A percentile compares a stretch with the other conserved stretches of the same genome.
Evolutionary conservation across 768 basidiomycete species (phyloP).

Genomic region (Mycena capillaripes): DNA sequence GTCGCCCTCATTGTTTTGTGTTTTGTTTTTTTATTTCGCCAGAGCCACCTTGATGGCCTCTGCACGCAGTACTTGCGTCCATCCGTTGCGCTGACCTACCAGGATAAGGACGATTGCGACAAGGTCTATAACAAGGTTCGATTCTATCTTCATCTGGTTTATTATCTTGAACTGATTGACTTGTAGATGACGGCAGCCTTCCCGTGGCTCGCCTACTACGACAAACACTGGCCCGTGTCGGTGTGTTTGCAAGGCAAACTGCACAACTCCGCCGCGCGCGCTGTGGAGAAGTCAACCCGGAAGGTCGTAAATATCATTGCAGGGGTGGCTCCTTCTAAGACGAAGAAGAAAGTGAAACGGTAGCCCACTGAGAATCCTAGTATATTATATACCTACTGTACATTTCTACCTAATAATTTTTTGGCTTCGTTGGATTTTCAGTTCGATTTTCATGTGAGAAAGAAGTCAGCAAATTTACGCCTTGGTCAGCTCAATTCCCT

Average conservation of each 20-base stretch:
- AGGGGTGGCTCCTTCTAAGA: neutral
- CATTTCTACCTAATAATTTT: no score
- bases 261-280: neutral
- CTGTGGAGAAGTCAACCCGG: neutral
- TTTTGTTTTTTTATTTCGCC: no score
- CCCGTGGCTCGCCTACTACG: neutral
- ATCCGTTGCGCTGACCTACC: neutral
- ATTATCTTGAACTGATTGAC: conserved; percentile 1
- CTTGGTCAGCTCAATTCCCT: no score
- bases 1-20: neutral
- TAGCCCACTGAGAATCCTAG: no score
- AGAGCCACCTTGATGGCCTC: neutral
- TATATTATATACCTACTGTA: no score
- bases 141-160: neutral
- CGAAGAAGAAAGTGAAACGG: no score
- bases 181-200: conserved; percentile 6
- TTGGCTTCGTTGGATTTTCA: no score
- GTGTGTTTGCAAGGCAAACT: neutral
- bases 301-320: neutral
- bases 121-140: neutral
- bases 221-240: neutral
- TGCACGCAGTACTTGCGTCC: neutral
- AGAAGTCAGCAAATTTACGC: no score
- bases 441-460: no score
- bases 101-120: conserved; percentile 1